A percentile compares a stretch with the other conserved stretches of the same genome.
Conservation (phyloP, 768 basidiomycete species). For the Russula emetica region DNA sequence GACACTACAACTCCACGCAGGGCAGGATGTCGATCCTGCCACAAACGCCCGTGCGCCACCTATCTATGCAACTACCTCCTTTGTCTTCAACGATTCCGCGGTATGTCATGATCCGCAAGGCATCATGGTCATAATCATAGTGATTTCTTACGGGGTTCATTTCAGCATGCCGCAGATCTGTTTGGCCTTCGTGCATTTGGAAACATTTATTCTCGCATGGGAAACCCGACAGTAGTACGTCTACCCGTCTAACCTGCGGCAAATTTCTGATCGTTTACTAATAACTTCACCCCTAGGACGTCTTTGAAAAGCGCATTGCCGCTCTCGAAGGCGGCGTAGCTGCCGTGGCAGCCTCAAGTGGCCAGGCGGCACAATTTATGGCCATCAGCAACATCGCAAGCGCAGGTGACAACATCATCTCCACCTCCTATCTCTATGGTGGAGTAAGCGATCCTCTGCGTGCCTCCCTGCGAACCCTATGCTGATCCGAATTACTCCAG, state of each 20-base stretch:
- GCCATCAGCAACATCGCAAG: constrained; percentile 42
- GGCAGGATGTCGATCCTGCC: constrained; percentile 56
- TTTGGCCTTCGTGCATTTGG: constrained; percentile 57
- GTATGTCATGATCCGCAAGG: constrained; percentile 36
- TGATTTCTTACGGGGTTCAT: neutral
- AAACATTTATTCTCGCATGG: constrained; percentile 64
- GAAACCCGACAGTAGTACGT: constrained; percentile 62
- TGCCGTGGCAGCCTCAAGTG: constrained; percentile 69
- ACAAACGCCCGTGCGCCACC: constrained; percentile 75
- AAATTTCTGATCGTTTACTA: neutral
- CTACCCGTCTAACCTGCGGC: constrained; percentile 14
- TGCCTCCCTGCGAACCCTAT: neutral
- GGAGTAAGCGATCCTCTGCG: constrained; percentile 43
- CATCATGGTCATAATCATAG: neutral
- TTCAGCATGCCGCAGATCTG: constrained; percentile 65
- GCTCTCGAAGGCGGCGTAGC: constrained; percentile 77
- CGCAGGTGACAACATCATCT: constrained; percentile 74
- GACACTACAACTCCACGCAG: constrained; percentile 76
- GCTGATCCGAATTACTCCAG: constrained; percentile 31
- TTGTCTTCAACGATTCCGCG: constrained; percentile 66
- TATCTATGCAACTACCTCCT: constrained; percentile 71
- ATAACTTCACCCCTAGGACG: constrained; percentile 43
- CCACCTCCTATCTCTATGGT: constrained; percentile 63
- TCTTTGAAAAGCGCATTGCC: constrained; percentile 75
- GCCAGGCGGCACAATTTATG: constrained; percentile 78